Percentiles rank a stretch among this genome's conserved stretches.
Conservation (phyloP, 2,329 filamentous ascomycete genomes). For the Xylariomycetidae sp. region DNA sequence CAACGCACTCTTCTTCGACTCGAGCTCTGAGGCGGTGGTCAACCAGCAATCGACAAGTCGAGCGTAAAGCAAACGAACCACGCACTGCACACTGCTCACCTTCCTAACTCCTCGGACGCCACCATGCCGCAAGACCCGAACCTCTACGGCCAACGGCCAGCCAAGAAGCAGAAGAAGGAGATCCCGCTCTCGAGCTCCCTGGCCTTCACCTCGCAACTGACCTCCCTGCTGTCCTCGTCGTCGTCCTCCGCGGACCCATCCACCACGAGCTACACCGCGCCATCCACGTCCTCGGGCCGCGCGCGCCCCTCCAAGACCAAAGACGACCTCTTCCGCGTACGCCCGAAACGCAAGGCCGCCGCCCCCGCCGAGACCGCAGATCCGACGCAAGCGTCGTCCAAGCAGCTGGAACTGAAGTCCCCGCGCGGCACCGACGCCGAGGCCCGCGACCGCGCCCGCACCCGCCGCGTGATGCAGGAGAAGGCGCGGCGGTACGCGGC, state of each 20-base stretch:
- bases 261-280: constrained; percentile 30
- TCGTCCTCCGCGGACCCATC: constrained; percentile 38
- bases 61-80: too few species aligned
- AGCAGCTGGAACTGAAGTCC: constrained; percentile 46
- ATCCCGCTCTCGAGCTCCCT: constrained; percentile 67
- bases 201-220: constrained; percentile 83
- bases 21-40: too few species aligned
- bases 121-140: constrained; percentile 57
- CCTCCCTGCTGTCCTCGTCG: constrained; percentile 63
- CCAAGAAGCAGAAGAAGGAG: constrained; percentile 64
- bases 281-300: constrained; percentile 40
- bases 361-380: constrained; percentile 29
- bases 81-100: too few species aligned
- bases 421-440: constrained; percentile 53
- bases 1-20: too few species aligned
- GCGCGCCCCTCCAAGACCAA: constrained; percentile 52
- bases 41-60: too few species aligned
- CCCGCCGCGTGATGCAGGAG: constrained; percentile 78
- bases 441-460: constrained; percentile 62
- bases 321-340: constrained; percentile 59
- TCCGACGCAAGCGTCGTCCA: constrained; percentile 36
- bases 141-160: constrained; percentile 70
- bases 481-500: constrained; percentile 84
- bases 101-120: too few species aligned
- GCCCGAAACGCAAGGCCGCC: constrained; percentile 37